Conservation (phyloP, 768 basidiomycete species). For the Boletellus ananas region DNA sequence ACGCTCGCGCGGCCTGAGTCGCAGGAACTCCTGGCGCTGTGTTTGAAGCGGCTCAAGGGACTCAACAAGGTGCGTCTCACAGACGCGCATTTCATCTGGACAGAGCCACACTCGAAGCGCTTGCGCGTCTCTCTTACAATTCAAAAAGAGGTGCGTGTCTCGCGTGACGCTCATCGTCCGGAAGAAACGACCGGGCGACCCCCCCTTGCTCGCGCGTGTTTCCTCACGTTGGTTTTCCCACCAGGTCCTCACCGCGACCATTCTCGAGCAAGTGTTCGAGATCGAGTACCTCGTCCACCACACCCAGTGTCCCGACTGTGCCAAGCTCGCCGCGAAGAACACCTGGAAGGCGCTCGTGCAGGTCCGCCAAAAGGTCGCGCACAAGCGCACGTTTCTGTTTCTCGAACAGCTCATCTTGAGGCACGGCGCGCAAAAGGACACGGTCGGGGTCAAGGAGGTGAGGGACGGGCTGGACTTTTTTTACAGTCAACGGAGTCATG, state of each 20-base stretch:
- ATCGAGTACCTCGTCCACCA: constrained; percentile 93
- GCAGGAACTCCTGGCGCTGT: constrained; percentile 88
- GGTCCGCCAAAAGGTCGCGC: constrained; percentile 97
- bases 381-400: constrained; percentile 97
- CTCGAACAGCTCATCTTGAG: constrained; percentile 97
- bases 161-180: too few relatives aligned
- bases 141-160: constrained; percentile 91
- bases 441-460: constrained; percentile 88
- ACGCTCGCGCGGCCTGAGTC: constrained; percentile 84
- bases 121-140: constrained; percentile 92
- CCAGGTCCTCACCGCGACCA: constrained; percentile 88
- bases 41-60: constrained; percentile 92
- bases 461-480: constrained; percentile 97
- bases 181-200: too few relatives aligned
- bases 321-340: constrained; percentile 94
- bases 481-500: constrained; percentile 86
- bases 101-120: constrained; percentile 95
- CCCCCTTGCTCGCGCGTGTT: background rate
- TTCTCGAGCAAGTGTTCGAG: constrained; percentile 96
- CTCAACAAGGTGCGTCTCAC: constrained; percentile 91
- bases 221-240: background rate
- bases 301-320: constrained; percentile 92
- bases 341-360: constrained; percentile 98
- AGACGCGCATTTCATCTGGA: constrained; percentile 99
- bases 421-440: constrained; percentile 95